phyloP scores from a whole-genome alignment of 345 rosid species.

The Melastoma malabathricum region DNA sequence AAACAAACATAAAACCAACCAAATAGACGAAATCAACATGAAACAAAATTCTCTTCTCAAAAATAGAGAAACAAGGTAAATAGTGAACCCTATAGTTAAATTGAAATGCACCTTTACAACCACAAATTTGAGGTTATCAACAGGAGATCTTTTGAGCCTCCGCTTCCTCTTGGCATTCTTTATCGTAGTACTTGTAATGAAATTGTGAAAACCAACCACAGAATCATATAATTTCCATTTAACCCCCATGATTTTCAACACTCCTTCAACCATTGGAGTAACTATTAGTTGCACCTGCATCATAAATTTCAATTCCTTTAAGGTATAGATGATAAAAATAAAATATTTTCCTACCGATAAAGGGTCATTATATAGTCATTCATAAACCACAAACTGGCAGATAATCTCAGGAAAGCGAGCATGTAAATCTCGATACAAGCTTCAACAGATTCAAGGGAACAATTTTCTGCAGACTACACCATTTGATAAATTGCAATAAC shows the following conservation, averaged over 20 bases:
- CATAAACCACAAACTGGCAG: no score
- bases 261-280: constrained; percentile 76
- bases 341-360: neutral
- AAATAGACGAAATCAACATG: no score
- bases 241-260: constrained; percentile 72
- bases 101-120: constrained; percentile 57
- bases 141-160: constrained; percentile 38
- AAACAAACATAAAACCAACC: no score
- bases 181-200: constrained; percentile 33
- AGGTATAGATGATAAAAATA: neutral
- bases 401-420: no score
- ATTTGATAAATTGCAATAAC: constrained; percentile 1
- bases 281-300: constrained; percentile 75
- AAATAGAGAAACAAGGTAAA: no score
- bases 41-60: no score
- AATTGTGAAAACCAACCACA: constrained; percentile 54
- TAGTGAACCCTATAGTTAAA: no score
- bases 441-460: neutral
- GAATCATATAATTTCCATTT: constrained; percentile 88
- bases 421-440: no score
- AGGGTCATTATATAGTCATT: no score
- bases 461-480: neutral
- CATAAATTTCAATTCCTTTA: neutral
- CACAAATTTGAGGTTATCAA: constrained; percentile 48
- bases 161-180: constrained; percentile 39